A percentile compares a stretch with the other conserved stretches of the same genome.
Conservation (phyloP, 257 asterid genomes). For the Parsonsia alboflavescens region DNA sequence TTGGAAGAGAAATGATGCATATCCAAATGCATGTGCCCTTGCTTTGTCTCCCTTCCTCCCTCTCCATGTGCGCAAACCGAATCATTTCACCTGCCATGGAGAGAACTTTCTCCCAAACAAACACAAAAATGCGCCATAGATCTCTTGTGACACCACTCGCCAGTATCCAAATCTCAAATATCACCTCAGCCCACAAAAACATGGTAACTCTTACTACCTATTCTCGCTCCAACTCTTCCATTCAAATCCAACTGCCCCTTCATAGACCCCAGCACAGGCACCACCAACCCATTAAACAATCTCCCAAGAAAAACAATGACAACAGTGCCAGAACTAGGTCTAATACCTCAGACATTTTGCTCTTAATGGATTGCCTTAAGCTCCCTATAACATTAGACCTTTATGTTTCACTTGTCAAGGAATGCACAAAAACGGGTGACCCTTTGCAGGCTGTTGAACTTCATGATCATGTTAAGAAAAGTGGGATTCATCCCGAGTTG, state of each 20-base stretch:
- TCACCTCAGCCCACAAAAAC: slow-evolving; percentile 3
- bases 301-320: slow-evolving; percentile 14
- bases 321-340: slow-evolving; percentile 22
- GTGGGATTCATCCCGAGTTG: slow-evolving; percentile 30
- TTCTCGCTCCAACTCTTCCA: slow-evolving; percentile 20
- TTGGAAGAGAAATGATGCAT: no score
- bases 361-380: slow-evolving; percentile 56
- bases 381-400: slow-evolving; percentile 42
- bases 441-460: slow-evolving; percentile 44
- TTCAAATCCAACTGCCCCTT: slow-evolving; percentile 45
- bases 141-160: not conserved
- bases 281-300: slow-evolving; percentile 21
- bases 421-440: slow-evolving; percentile 49
- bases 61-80: not conserved
- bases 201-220: not conserved
- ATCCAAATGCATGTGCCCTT: no score
- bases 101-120: slow-evolving; percentile 10
- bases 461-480: slow-evolving; percentile 36
- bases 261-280: slow-evolving; percentile 42
- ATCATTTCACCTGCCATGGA: slow-evolving; percentile 12
- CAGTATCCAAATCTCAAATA: not conserved
- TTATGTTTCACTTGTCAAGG: slow-evolving; percentile 55
- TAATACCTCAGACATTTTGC: slow-evolving; percentile 54
- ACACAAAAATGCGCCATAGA: not conserved
- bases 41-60: no score